Base-by-base conservation (phyloP, 2,329 filamentous ascomycete genomes). In the Fusarium foetens region DNA sequence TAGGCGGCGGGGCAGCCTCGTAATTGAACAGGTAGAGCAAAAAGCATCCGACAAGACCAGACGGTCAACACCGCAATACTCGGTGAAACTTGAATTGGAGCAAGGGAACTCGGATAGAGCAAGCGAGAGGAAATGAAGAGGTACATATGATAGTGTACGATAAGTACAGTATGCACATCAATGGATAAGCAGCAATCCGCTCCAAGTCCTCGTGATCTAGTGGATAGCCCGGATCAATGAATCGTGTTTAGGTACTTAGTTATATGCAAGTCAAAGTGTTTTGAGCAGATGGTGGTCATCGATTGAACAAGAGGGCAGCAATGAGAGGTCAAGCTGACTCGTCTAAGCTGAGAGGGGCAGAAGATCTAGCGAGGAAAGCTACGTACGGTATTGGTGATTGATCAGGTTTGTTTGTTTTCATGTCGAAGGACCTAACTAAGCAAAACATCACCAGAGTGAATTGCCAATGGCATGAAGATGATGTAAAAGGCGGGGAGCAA, bases 1-100 rank as follows among this genome's bases (percentile, higher is more conserved):
- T 70, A 67, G 51, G 52, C 61, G 62, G 70, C 55, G 70, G 71
- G 71, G 68, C 68, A 55, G 72, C 61, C 71, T 73, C 71, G 71
- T 73, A 74, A 73, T 58, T 65, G 23, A 48, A 51, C 35, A 51
- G 55, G 49, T 62, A 68, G 63, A 54, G 38, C 35, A 42, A 21
- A 38, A 69, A 54, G 43, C 46, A 67, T 27, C 43, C 58, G 53
- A 57, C 36, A 29, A 49, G 55, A 52, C 25, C 16, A 36, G 51
- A 48, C 49, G 53, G 49, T 54, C 66, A 72, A 58, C 62, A 73
- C 35, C 46, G 38, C 61, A 73, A 67, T 57, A 60, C 63, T 63
- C 33, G 45, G 70, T 68, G 61, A 68, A 60, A 64, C 70, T 64
- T 43, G 45, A 45, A 68, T 19, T 51, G 27, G 31, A 66, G 55